Conservation (phyloP, 768 basidiomycete species). For the Agaricus blazei region DNA sequence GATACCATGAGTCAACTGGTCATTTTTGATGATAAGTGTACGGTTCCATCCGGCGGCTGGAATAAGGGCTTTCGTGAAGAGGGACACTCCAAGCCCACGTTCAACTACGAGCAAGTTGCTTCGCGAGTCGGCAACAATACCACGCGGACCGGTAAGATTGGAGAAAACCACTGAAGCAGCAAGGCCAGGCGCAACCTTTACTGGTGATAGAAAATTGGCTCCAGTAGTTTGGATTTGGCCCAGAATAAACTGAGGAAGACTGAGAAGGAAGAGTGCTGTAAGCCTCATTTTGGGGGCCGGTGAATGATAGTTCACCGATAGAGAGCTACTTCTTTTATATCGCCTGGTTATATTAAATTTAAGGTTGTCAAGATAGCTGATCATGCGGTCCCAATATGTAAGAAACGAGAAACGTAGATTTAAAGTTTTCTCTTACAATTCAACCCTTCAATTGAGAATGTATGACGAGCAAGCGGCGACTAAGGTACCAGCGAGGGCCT, state of each 20-base stretch:
- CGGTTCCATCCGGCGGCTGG: slow-evolving; percentile 30
- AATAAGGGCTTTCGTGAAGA: slow-evolving; percentile 23
- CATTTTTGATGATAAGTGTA: slow-evolving; percentile 29
- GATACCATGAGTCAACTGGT: slow-evolving; percentile 37
- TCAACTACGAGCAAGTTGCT: slow-evolving; percentile 39
- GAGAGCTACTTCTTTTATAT: background rate
- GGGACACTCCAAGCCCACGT: slow-evolving; percentile 36
- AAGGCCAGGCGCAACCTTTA: slow-evolving; percentile 30
- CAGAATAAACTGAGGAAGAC: background rate
- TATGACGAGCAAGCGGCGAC: no score
- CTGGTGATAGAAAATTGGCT: slow-evolving; percentile 27
- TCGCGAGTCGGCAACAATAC: slow-evolving; percentile 32
- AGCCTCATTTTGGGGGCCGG: background rate
- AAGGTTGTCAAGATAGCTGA: no score
- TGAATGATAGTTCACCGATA: background rate
- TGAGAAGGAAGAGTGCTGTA: background rate
- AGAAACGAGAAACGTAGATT: no score
- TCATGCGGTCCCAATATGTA: no score
- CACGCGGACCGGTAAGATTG: slow-evolving; percentile 36
- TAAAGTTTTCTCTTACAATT: no score
- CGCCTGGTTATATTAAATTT: background rate
- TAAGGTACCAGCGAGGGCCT: no score
- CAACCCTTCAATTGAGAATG: no score
- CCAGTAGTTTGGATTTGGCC: slow-evolving; percentile 24
- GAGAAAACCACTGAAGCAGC: slow-evolving; percentile 32